phyloP scores from a whole-genome alignment of 225 moss, liverwort and hornwort species.

The Physcomitrellopsis africana region DNA sequence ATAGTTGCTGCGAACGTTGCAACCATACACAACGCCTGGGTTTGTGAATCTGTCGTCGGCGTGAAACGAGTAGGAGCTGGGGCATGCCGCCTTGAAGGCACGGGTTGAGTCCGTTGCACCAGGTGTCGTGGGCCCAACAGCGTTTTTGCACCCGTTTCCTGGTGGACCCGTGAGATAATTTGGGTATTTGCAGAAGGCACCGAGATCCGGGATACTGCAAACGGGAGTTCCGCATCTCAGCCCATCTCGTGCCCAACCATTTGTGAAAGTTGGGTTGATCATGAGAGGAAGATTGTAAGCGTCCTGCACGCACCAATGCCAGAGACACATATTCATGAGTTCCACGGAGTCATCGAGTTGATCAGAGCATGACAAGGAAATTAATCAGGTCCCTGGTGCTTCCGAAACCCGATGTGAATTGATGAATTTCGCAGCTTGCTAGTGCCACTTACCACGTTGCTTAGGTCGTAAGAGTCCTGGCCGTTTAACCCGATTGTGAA shows the following conservation, averaged over 20 bases:
- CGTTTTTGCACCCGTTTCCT: slow-evolving; percentile 10
- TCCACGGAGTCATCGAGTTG: background rate
- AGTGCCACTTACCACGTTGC: slow-evolving; percentile 31
- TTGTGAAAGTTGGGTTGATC: slow-evolving; percentile 6
- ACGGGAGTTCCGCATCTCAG: background rate
- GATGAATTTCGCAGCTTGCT: background rate
- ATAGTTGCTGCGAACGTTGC: slow-evolving; percentile 25
- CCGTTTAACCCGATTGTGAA: slow-evolving; percentile 6
- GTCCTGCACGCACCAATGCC: background rate
- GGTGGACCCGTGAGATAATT: background rate
- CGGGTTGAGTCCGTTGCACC: background rate
- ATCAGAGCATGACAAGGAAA: background rate
- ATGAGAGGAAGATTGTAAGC: background rate
- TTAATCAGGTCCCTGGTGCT: background rate
- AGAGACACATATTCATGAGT: no score
- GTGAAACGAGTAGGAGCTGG: slow-evolving; percentile 1
- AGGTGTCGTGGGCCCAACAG: background rate
- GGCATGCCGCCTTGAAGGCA: background rate
- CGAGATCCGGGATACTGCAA: slow-evolving; percentile 3
- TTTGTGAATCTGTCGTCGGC: background rate
- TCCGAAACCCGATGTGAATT: no score
- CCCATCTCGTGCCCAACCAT: background rate
- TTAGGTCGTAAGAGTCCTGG: slow-evolving; percentile 26
- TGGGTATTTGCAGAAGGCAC: slow-evolving; percentile 18
- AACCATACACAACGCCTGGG: background rate